These are phyloP conservation scores for Pseudonitzschia delicatissima DNA, from an alignment of 108 stramenopile genomes.

Conservation along the genomic window DNA sequence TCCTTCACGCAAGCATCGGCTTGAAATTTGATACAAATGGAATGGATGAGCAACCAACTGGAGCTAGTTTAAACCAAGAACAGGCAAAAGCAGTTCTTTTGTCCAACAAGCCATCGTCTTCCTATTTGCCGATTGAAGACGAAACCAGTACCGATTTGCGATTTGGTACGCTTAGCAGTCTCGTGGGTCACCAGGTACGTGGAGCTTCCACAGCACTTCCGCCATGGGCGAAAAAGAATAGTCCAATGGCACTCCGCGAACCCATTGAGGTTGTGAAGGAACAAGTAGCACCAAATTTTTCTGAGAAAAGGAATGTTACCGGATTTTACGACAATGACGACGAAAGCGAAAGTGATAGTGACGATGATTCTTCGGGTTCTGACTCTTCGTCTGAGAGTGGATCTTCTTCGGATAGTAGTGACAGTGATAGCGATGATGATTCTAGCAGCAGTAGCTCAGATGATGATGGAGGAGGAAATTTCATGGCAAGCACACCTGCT, in stretches of 20 bases:
- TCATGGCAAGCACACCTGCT: neutral
- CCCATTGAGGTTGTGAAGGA: constrained; percentile 29
- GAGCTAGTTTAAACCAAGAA: constrained; percentile 31
- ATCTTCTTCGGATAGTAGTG: constrained; percentile 16
- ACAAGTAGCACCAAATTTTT: constrained; percentile 18
- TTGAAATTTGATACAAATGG: constrained; percentile 53
- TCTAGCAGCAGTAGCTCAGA: constrained; percentile 9
- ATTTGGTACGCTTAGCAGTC: constrained; percentile 83
- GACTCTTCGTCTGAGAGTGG: constrained; percentile 10
- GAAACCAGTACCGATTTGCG: constrained; percentile 53
- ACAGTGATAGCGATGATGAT: constrained; percentile 35
- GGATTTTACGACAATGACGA: constrained; percentile 42
- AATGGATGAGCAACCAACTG: constrained; percentile 30
- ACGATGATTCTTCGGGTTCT: constrained; percentile 23
- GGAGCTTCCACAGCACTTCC: constrained; percentile 78
- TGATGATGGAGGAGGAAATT: constrained; percentile 12
- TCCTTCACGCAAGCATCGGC: constrained; percentile 65
- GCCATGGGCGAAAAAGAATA: constrained; percentile 81
- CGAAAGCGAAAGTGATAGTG: constrained; percentile 34
- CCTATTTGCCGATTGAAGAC: constrained; percentile 63
- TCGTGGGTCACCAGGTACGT: constrained; percentile 65
- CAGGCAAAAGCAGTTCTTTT: constrained; percentile 54
- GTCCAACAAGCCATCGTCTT: constrained; percentile 50
- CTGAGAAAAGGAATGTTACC: constrained; percentile 29
- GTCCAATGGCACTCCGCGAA: constrained; percentile 79